Evolutionary conservation across 2,329 filamentous ascomycete genomes (phyloP).

Genomic region (Nemania bipapillata): DNA sequence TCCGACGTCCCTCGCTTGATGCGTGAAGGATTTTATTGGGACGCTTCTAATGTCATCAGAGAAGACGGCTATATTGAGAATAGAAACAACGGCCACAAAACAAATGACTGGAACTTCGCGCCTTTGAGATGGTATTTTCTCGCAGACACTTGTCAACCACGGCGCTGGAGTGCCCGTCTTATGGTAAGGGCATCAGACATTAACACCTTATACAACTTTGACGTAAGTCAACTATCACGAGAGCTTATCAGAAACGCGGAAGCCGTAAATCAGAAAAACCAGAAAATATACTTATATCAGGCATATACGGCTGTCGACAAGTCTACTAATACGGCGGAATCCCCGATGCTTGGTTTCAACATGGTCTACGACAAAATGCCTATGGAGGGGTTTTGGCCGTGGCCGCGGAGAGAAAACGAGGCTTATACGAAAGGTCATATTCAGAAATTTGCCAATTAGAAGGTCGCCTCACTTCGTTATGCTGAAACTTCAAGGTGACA

Average conservation of each 20-base stretch:
- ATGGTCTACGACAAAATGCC: slow-evolving; percentile 30
- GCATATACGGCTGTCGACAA: not conserved
- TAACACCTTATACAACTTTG: not conserved
- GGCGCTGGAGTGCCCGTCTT: not conserved
- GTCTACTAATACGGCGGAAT: not conserved
- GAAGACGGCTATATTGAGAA: slow-evolving; percentile 20
- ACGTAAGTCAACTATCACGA: not conserved
- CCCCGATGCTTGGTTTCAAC: slow-evolving; percentile 11
- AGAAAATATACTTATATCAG: not conserved
- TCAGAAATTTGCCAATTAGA: not conserved
- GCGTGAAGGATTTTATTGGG: slow-evolving; percentile 29
- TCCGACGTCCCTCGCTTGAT: slow-evolving; percentile 26
- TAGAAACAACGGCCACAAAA: not conserved
- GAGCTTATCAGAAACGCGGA: not conserved
- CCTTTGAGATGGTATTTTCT: not conserved
- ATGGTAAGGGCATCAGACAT: not conserved
- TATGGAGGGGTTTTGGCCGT: slow-evolving; percentile 26
- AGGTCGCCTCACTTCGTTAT: too few relatives aligned
- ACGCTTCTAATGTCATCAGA: not conserved
- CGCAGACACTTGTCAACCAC: not conserved
- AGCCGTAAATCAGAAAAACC: not conserved
- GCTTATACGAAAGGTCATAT: not conserved
- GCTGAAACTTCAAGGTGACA: too few relatives aligned
- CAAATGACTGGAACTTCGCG: not conserved
- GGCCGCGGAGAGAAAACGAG: slow-evolving; percentile 9